phyloP scores from a whole-genome alignment of 495 filamentous ascomycete species.

The Xylaria telfairii region DNA sequence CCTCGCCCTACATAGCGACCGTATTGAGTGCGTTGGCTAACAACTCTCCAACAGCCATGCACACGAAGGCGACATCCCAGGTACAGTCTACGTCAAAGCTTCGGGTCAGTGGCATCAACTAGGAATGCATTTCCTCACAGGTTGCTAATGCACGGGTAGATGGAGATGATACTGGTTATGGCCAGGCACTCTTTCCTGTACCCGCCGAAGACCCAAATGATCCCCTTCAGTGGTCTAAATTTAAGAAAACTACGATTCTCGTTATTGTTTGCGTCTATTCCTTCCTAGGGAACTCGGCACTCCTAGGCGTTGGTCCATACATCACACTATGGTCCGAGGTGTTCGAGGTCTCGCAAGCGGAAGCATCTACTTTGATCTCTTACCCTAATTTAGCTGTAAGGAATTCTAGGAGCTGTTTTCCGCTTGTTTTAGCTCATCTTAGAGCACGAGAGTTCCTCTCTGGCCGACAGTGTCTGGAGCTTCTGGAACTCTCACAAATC shows the following conservation, averaged over 20 bases:
- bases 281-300: constrained; percentile 64
- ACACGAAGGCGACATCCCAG: constrained; percentile 63
- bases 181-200: constrained; percentile 67
- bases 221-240: constrained; percentile 63
- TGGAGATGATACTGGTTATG: constrained; percentile 67
- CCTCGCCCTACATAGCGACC: neutral
- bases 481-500: too few relatives aligned
- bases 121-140: neutral
- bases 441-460: too few relatives aligned
- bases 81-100: constrained; percentile 62
- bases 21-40: neutral
- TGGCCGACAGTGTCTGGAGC: too few relatives aligned
- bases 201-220: constrained; percentile 70
- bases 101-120: constrained; percentile 35
- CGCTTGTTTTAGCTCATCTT: too few relatives aligned
- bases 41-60: constrained; percentile 54
- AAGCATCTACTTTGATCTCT: constrained; percentile 62
- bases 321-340: constrained; percentile 63
- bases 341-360: constrained; percentile 56
- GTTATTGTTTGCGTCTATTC: constrained; percentile 64
- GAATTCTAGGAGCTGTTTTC: too few relatives aligned
- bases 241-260: constrained; percentile 66
- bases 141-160: constrained; percentile 41
- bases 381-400: constrained; percentile 70
- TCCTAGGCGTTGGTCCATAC: constrained; percentile 65